A percentile compares a stretch with the other conserved stretches of the same genome.
Evolutionary conservation across 495 filamentous ascomycete species (phyloP).

Genomic region (Tuber umbilicatum): DNA sequence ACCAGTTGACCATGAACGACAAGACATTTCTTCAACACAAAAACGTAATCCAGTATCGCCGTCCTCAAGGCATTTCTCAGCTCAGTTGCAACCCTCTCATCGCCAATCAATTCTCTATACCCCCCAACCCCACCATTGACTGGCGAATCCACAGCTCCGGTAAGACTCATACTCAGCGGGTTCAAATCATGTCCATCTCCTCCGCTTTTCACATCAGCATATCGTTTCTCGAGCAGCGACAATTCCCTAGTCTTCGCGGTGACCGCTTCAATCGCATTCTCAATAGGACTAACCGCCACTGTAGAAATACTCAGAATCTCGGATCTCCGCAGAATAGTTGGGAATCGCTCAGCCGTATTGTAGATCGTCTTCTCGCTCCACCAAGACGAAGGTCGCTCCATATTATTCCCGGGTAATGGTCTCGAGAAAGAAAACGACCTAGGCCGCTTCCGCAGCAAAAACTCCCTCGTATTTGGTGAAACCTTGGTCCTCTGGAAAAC

Average conservation of each 20-base stretch:
- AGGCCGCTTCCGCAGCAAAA: slow-evolving; percentile 52
- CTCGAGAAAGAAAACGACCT: slow-evolving; percentile 31
- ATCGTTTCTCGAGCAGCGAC: slow-evolving; percentile 61
- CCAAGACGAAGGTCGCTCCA: slow-evolving; percentile 47
- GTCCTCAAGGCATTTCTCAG: slow-evolving; percentile 77
- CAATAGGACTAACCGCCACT: slow-evolving; percentile 61
- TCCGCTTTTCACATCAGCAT: slow-evolving; percentile 65
- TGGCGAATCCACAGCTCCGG: slow-evolving; percentile 42
- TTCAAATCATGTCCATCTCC: slow-evolving; percentile 58
- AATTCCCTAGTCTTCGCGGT: slow-evolving; percentile 85
- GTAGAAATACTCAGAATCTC: slow-evolving; percentile 70
- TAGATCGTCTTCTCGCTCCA: slow-evolving; percentile 83
- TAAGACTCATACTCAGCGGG: slow-evolving; percentile 55
- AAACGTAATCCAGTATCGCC: slow-evolving; percentile 81
- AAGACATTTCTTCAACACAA: slow-evolving; percentile 76
- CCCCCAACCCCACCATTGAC: slow-evolving; percentile 42
- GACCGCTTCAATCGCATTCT: slow-evolving; percentile 87
- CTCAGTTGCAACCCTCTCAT: slow-evolving; percentile 50
- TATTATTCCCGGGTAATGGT: slow-evolving; percentile 23
- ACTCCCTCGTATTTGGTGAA: slow-evolving; percentile 72
- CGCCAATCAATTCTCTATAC: slow-evolving; percentile 40
- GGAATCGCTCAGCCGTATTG: slow-evolving; percentile 77
- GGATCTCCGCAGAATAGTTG: slow-evolving; percentile 80
- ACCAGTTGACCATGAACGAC: slow-evolving; percentile 47
- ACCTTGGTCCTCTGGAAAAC: slow-evolving; percentile 82